A percentile compares a stretch with the other conserved stretches of the same genome.
Evolutionary conservation across 495 filamentous ascomycete species (phyloP).

Genomic region (Pyrenopolyporus hunteri): DNA sequence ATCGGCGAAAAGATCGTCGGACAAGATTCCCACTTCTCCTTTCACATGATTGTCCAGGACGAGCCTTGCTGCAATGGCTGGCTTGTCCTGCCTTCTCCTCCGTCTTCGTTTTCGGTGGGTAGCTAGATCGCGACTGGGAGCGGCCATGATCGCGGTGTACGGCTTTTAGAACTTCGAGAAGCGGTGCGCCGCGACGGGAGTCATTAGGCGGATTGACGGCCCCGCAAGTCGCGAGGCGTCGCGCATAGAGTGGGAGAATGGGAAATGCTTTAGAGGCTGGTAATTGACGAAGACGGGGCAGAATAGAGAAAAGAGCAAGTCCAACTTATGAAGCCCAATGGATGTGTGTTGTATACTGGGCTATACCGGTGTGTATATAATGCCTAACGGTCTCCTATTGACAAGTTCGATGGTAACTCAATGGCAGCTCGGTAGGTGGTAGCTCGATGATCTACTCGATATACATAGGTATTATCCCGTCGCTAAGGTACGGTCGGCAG

Average conservation of each 20-base stretch:
- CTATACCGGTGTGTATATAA: no score
- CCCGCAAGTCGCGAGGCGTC: conserved; percentile 32
- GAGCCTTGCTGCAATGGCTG: conserved; percentile 57
- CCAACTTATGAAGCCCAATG: conserved; percentile 1
- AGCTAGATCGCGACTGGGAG: conserved; percentile 29
- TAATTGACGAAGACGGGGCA: conserved; percentile 1
- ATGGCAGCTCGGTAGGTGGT: no score
- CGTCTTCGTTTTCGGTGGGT: conserved; percentile 48
- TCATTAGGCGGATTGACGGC: conserved; percentile 24
- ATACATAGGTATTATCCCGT: neutral
- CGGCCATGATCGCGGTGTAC: conserved; percentile 36
- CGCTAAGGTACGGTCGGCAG: no score
- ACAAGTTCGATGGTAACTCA: no score
- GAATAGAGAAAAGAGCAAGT: conserved; percentile 1
- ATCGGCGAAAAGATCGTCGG: conserved; percentile 82
- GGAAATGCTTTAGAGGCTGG: neutral
- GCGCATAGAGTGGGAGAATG: conserved; percentile 8
- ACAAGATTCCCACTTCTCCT: conserved; percentile 86
- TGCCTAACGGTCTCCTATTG: no score
- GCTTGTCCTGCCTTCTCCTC: conserved; percentile 62
- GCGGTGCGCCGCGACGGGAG: conserved; percentile 21
- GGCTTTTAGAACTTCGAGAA: conserved; percentile 1
- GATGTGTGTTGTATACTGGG: no score
- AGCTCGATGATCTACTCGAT: no score
- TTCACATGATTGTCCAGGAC: conserved; percentile 85